A percentile compares a stretch with the other conserved stretches of the same genome.
phyloP scores from a whole-genome alignment of 2,329 filamentous ascomycete species.

The Penicillium sp. region DNA sequence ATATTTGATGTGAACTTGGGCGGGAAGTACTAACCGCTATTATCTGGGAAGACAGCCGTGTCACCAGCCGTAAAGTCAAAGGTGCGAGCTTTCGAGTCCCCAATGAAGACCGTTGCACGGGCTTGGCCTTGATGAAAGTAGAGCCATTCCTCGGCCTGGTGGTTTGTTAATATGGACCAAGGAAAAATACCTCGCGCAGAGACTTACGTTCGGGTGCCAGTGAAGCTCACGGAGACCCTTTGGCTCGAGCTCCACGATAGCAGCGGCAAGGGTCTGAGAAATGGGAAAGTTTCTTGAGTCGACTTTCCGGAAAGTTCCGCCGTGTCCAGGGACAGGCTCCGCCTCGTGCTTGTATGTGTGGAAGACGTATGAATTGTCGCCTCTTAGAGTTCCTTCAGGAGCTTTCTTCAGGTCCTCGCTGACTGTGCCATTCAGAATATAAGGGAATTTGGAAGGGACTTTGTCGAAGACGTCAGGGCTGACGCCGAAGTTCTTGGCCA shows the following conservation, averaged over 20 bases:
- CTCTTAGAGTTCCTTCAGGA: slow-evolving; percentile 47
- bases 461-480: slow-evolving; percentile 54
- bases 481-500: slow-evolving; percentile 65
- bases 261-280: slow-evolving; percentile 59
- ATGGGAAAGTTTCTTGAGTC: slow-evolving; percentile 63
- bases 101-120: slow-evolving; percentile 60
- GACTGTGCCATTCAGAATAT: slow-evolving; percentile 56
- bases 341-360: slow-evolving; percentile 52
- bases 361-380: slow-evolving; percentile 59
- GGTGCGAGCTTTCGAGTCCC: slow-evolving; percentile 55
- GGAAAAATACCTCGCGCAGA: background rate
- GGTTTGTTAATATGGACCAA: background rate
- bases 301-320: slow-evolving; percentile 58
- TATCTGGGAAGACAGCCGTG: slow-evolving; percentile 62
- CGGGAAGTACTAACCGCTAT: slow-evolving; percentile 35
- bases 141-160: slow-evolving; percentile 61
- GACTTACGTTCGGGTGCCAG: slow-evolving; percentile 61
- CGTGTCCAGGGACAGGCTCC: slow-evolving; percentile 55
- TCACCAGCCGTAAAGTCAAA: slow-evolving; percentile 65
- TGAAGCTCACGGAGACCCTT: slow-evolving; percentile 60
- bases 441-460: slow-evolving; percentile 54
- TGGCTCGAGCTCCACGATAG: slow-evolving; percentile 59
- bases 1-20: background rate
- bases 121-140: slow-evolving; percentile 61
- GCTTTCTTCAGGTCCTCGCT: slow-evolving; percentile 42